Base-by-base conservation (phyloP, 768 basidiomycete species). In the Lentinula boryana region DNA sequence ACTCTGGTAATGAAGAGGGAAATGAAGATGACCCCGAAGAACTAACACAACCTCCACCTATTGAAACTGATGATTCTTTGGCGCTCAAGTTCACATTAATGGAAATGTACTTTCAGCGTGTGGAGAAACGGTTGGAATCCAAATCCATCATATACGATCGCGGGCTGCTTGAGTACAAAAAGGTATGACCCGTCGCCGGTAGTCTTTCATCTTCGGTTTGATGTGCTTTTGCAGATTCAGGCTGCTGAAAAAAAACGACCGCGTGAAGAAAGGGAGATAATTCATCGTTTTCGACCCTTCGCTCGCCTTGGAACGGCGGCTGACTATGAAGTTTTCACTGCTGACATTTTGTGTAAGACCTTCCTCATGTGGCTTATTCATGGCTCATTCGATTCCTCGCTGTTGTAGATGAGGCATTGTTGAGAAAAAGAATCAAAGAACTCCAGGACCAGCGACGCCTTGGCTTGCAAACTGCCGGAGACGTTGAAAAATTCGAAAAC, bases 91-190 rank as follows among this genome's bases (percentile, higher is more conserved):
- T 97, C 44, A 86, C 89, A 0, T 71, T 98, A 58, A 74, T 98
- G 60, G 92, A 97, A 71, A 92, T 93, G 78, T 99, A 98, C 75
- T 85, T 84, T 64, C 91, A 94, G 61, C 86, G 92, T 54, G 81
- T 98, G 9, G 89, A 92, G 63, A 93, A 89, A 73, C 83, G 96
- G 44, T 74, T 85, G 57, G 91, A 95, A 68, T 84, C 82, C 32
- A 99, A 98, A 73, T 85, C 85, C 2, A 72, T 99, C 63, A 91
- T 99, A 71, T 97, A 93, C 67, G 91, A 98, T 67, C 79, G 96
- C 44, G 93, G 93, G 1, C 74, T 99, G 56, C 77, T 96, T 51
- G 93, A 97, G 66, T 93, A 96, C 70, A 98, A 95, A 74, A 94
- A 95, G 86, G 95, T 94, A 62, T 55, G 80, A n/a, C 63, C 35